Base-by-base conservation (phyloP, 2,329 filamentous ascomycete genomes). In the Ceratocystis eucalypticola region DNA sequence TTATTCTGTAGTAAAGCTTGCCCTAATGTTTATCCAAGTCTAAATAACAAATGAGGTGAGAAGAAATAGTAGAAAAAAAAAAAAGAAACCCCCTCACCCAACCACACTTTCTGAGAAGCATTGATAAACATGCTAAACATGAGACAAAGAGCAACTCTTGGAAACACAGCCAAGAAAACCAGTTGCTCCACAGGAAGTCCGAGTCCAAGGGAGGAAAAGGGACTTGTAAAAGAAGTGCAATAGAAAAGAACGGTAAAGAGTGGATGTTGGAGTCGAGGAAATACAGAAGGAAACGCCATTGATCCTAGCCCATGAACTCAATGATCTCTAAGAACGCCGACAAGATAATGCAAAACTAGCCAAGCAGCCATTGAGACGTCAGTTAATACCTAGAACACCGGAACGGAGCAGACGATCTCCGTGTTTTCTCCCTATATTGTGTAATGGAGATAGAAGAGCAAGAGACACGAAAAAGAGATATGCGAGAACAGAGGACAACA, bases 21-120 rank as follows among this genome's bases (percentile, higher is more conserved):
- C 53, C 53, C 53, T 59, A 59, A 59, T 33, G 53, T 59, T 59
- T 59, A 59, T 59, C 53, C 53, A 59, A 59, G 53, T 59, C 53
- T 59, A 59, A 59, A 59, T 12, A 59, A 59, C 17, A 25, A 62
- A 62, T n/a, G 15, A 45, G 25, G 22, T 10, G 33, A 62, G 45
- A 37, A 62, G 46, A 46, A 46, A 8, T 17, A 62, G 4, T 25
- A 44, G 15, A 41, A 45, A 46, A 25, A 12, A 62, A 30, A 62
- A 62, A 28, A 41, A 22, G 22, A 22, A 22, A 22, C 22, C 59
- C 33, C 10, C 33, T 22, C n/a, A n/a, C 30, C 6, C 28, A 20
- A 3, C 25, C 55, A 25, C n/a, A 37, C 22, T 62, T 30, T 44
- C 61, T 22, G 37, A 53, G 22, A 62, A 62, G 53, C 6, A 59